Percentiles rank a stretch among this genome's conserved stretches.
Conservation (phyloP, 2,329 filamentous ascomycete genomes). For the Thielaviopsis euricoi region DNA sequence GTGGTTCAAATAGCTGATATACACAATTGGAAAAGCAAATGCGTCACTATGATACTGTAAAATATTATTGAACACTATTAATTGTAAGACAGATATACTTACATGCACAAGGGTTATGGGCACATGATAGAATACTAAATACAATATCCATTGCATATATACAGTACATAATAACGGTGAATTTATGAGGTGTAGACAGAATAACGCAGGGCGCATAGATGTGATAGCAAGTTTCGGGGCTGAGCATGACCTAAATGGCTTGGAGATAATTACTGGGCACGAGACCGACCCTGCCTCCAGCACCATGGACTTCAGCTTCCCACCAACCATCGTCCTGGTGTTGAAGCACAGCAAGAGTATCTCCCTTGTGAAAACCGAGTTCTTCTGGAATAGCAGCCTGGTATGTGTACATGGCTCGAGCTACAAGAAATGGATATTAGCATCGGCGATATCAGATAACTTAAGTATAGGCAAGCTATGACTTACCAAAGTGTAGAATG, state of each 20-base stretch:
- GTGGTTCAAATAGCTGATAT: too few relatives aligned
- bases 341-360: conserved; percentile 72
- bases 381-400: conserved; percentile 91
- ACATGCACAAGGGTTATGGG: too few relatives aligned
- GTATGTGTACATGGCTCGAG: conserved; percentile 87
- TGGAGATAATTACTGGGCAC: conserved; percentile 55
- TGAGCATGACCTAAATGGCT: conserved; percentile 16
- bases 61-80: too few relatives aligned
- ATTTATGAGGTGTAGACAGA: too few relatives aligned
- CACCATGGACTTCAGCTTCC: conserved; percentile 82
- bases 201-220: neutral
- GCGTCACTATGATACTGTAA: too few relatives aligned
- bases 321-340: conserved; percentile 98
- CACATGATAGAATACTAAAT: too few relatives aligned
- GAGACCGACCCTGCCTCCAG: conserved; percentile 40
- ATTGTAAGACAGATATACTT: too few relatives aligned
- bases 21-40: too few relatives aligned
- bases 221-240: neutral
- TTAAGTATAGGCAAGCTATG: neutral
- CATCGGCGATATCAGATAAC: neutral
- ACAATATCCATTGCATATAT: too few relatives aligned
- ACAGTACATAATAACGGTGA: too few relatives aligned
- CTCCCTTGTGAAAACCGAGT: conserved; percentile 79
- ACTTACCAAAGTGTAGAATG: conserved; percentile 88
- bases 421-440: conserved; percentile 29